These are phyloP conservation scores for Malus sylvestris DNA, from an alignment of 306 rosid species.

Conservation along the genomic window DNA sequence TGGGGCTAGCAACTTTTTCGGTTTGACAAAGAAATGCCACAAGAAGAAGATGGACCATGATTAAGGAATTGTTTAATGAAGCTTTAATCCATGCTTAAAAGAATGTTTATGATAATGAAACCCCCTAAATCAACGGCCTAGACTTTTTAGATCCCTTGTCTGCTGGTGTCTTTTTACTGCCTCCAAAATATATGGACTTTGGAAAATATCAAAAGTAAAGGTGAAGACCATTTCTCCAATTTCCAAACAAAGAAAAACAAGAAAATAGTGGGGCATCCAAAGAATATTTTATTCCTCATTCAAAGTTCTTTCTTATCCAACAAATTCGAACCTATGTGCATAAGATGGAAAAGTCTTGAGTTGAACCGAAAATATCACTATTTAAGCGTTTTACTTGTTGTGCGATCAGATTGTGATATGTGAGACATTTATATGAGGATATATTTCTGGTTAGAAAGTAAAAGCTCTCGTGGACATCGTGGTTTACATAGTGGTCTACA, in stretches of 20 bases:
- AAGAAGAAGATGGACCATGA: not conserved
- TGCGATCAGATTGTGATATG: not conserved
- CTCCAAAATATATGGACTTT: not conserved
- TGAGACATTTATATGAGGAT: not conserved
- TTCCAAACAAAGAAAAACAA: not conserved
- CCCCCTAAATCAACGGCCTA: not conserved
- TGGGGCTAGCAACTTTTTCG: not conserved
- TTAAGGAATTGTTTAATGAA: not conserved
- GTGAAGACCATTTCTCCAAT: not conserved
- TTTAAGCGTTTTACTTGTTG: no score
- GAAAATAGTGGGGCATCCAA: not conserved
- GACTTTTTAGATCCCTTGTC: not conserved
- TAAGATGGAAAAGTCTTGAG: not conserved
- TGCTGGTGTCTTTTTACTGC: not conserved
- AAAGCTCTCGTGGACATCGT: not conserved
- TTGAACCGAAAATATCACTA: no score
- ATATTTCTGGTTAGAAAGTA: not conserved
- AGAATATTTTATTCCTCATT: not conserved
- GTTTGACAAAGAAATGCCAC: not conserved
- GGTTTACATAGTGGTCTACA: no score
- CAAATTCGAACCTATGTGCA: no score
- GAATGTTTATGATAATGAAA: not conserved
- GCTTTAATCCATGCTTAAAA: conserved; percentile 2
- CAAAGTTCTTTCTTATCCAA: not conserved
- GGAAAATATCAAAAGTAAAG: not conserved